Percentiles rank a stretch among this genome's conserved stretches.
Conservation (phyloP, 768 basidiomycete species). For the Trametes meyenii region DNA sequence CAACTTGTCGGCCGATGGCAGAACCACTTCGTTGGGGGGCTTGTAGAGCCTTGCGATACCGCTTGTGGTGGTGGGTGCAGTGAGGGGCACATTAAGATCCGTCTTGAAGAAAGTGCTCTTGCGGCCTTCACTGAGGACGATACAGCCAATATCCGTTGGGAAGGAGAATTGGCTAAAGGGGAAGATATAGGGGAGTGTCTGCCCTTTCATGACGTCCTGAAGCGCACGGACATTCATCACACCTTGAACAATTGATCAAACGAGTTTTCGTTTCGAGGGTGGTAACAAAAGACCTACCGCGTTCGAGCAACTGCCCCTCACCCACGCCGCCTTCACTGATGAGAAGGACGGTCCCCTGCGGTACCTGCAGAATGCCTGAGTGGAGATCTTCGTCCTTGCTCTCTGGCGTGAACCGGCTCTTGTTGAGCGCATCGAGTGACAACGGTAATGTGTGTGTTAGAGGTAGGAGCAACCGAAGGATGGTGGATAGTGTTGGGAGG, state of each 20-base stretch:
- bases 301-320: slow-evolving; percentile 68
- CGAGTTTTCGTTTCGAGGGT: too few species aligned
- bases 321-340: slow-evolving; percentile 67
- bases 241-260: too few species aligned
- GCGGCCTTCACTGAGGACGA: slow-evolving; percentile 63
- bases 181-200: slow-evolving; percentile 74
- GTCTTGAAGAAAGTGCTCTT: slow-evolving; percentile 81
- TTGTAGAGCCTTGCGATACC: slow-evolving; percentile 51
- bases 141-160: slow-evolving; percentile 68
- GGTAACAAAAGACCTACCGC: slow-evolving; percentile 32
- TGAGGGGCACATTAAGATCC: slow-evolving; percentile 55
- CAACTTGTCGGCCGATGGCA: slow-evolving; percentile 53
- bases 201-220: slow-evolving; percentile 64
- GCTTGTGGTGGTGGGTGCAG: slow-evolving; percentile 25
- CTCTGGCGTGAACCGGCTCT: slow-evolving; percentile 59
- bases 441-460: slow-evolving; percentile 57
- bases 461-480: slow-evolving; percentile 64
- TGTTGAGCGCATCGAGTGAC: slow-evolving; percentile 65
- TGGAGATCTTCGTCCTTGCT: slow-evolving; percentile 73
- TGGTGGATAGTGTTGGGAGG: slow-evolving; percentile 51
- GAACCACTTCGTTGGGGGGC: slow-evolving; percentile 41
- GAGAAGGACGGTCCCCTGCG: slow-evolving; percentile 59
- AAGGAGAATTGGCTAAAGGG: slow-evolving; percentile 77
- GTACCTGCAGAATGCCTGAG: slow-evolving; percentile 74
- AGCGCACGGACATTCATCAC: slow-evolving; percentile 62